Percentiles rank a stretch among this genome's conserved stretches.
Conservation (phyloP, 2,329 filamentous ascomycete species). For the Aspergillus novoparasiticus region DNA sequence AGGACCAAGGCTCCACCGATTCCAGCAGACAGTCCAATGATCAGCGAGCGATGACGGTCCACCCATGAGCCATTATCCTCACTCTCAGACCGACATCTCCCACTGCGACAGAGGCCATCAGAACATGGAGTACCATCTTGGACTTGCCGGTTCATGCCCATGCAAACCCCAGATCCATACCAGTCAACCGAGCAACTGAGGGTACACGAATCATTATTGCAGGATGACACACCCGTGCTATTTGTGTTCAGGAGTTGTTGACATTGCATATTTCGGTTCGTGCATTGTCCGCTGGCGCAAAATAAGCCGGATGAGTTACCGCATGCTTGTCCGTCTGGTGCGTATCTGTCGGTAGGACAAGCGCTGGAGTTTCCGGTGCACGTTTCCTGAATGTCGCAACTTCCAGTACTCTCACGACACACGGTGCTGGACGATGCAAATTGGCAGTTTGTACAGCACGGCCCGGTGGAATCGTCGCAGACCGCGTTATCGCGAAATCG, state of each 20-base stretch:
- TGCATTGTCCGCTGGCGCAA: slow-evolving; percentile 18
- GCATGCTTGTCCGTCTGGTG: slow-evolving; percentile 11
- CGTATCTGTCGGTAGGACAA: slow-evolving; percentile 13
- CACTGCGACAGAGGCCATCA: slow-evolving; percentile 3
- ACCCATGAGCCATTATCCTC: slow-evolving; percentile 12
- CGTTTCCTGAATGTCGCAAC: slow-evolving; percentile 14
- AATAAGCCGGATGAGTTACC: slow-evolving; percentile 1
- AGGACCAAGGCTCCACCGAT: slow-evolving; percentile 18
- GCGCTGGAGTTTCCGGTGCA: slow-evolving; percentile 9
- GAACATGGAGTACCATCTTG: slow-evolving; percentile 15
- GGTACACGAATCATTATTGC: slow-evolving; percentile 7
- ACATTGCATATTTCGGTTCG: slow-evolving; percentile 16
- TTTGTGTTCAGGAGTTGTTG: background rate
- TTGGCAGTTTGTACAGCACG: slow-evolving; percentile 15
- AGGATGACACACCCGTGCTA: slow-evolving; percentile 8
- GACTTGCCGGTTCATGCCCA: slow-evolving; percentile 1
- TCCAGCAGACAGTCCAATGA: slow-evolving; percentile 19
- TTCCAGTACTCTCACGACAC: slow-evolving; percentile 7
- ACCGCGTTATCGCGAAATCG: slow-evolving; percentile 14
- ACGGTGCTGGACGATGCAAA: slow-evolving; percentile 8
- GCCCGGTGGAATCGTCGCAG: slow-evolving; percentile 14
- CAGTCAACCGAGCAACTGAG: slow-evolving; percentile 8
- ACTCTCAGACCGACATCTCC: background rate
- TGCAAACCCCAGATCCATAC: slow-evolving; percentile 4
- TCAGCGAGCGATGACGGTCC: slow-evolving; percentile 9